Evolutionary conservation across 805 yeast species (phyloP).

Genomic region (Myxozyma geophila): DNA sequence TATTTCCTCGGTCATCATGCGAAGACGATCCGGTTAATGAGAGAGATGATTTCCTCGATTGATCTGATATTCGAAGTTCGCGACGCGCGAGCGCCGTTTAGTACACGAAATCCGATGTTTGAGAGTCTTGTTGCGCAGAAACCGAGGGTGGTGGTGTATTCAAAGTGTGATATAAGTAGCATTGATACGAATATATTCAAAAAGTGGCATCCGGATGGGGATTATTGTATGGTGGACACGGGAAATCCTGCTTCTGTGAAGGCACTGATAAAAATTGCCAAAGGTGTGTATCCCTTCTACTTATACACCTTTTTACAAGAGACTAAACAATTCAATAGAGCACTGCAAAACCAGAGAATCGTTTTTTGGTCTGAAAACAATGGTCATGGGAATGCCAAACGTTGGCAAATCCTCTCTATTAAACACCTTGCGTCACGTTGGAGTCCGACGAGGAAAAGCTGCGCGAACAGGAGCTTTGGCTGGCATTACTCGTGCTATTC

Average conservation of each 20-base stretch:
- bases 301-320: conserved; percentile 47
- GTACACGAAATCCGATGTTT: conserved; percentile 79
- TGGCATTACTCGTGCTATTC: conserved; percentile 82
- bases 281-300: conserved; percentile 43
- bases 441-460: conserved; percentile 57
- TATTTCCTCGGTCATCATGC: conserved; percentile 90
- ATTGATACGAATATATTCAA: conserved; percentile 50
- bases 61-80: conserved; percentile 83
- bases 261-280: conserved; percentile 56
- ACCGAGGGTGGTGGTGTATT: conserved; percentile 67
- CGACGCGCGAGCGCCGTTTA: conserved; percentile 86
- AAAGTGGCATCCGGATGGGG: conserved; percentile 56
- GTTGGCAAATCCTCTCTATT: conserved; percentile 94
- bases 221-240: conserved; percentile 64
- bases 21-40: conserved; percentile 70
- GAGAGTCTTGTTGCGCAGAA: conserved; percentile 65
- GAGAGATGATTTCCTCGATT: conserved; percentile 72
- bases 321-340: conserved; percentile 46
- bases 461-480: conserved; percentile 87
- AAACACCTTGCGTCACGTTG: conserved; percentile 65
- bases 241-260: conserved; percentile 56
- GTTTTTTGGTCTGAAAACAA: conserved; percentile 76
- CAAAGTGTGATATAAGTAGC: conserved; percentile 69
- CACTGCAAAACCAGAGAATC: conserved; percentile 50
- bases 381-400: conserved; percentile 94